Base-by-base conservation (phyloP, 768 basidiomycete species). In the Hypsizygus marmoreus region DNA sequence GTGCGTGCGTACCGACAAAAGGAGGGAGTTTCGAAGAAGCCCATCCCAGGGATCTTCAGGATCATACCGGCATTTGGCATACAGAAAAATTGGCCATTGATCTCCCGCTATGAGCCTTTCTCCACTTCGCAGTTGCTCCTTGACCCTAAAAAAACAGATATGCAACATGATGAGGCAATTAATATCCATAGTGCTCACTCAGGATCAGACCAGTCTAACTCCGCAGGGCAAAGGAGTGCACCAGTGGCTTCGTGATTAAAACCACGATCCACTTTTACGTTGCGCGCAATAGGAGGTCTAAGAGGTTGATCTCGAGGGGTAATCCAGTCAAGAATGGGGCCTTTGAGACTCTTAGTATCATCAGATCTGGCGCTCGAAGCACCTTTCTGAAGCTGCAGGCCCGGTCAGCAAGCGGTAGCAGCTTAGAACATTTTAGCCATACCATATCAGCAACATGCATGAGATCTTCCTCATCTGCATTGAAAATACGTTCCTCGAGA, bases 301-400 rank as follows among this genome's bases (percentile, higher is more conserved):
- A 42, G 29, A 20, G 30, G 13, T 28, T 32, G 13, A n/a, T 19
- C 41, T 20, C 12, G 29, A 1, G 30, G 29, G n/a, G 30, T 32
- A 19, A 42, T 42, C 41, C 30, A 42, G 6, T 37, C 19, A 26
- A 26, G 6, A 20, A 30, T 14, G 9, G 23, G 16, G 19, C 35
- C 23, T 26, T 22, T 36, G 32, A 38, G 22, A 20, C 35, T 45
- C 47, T 34, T 28, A 6, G 24, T 31, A 19, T 42, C 28, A 35
- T 35, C 34, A 19, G 34, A 35, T 35, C 34, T 37, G 17, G 36
- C 22, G 16, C 36, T 22, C 22, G 22, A 38, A 6, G 22, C 30
- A 12, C 30, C 42, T 34, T 31, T 43, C 16, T 43, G 28, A n/a
- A 31, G 20, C 20, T 33, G 17, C 16, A n/a, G 14, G 17, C 6